Base-by-base conservation (phyloP, 495 filamentous ascomycete species). In the Aspergillus panamensis region DNA sequence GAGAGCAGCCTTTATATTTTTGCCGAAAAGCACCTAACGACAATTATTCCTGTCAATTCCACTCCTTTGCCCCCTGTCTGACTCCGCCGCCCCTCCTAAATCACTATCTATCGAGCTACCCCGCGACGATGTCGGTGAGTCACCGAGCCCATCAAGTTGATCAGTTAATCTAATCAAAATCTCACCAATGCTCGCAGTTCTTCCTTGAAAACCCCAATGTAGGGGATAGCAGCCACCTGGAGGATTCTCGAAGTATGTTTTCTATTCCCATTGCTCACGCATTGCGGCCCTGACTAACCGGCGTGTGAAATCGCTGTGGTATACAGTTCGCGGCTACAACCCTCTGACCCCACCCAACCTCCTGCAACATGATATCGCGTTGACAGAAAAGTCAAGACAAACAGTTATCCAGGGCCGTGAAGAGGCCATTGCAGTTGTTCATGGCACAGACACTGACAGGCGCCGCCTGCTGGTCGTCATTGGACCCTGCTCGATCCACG, bases 401-500 rank as follows among this genome's bases (percentile, higher is more conserved):
- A 95, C 92, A 29, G 95, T 97, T 13, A 73, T 94, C 40, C 69
- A 82, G 44, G 88, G 84, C 42, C 93, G 95, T 62, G 82, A 90
- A 25, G 93, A 96, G 70, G 84, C 90, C 37, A 89, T 85, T 48
- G 82, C 84, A 8, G 77, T 97, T 51, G 87, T 96, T 57, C 87
- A 92, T 48, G 89, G 87, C 53, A 86, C 73, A 48, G 93, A 97
- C 66, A 73, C 82, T 31, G 67, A 77, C 53, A 84, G 84, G 61
- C 74, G 86, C 51, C 84, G 94, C 32, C 80, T 99, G 10, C 79
- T 99, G 55, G 94, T 99, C 51, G 85, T 99, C 63, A 84, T 97
- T 55, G 95, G 95, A 0, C 95, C 95, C 4, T 99, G 95, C 80
- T 96, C 90, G 14, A 96, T 99, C 64, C 95, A 99, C 77, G 95